Base-by-base conservation (phyloP, 2,329 filamentous ascomycete species). In the Phialophora chinensis region DNA sequence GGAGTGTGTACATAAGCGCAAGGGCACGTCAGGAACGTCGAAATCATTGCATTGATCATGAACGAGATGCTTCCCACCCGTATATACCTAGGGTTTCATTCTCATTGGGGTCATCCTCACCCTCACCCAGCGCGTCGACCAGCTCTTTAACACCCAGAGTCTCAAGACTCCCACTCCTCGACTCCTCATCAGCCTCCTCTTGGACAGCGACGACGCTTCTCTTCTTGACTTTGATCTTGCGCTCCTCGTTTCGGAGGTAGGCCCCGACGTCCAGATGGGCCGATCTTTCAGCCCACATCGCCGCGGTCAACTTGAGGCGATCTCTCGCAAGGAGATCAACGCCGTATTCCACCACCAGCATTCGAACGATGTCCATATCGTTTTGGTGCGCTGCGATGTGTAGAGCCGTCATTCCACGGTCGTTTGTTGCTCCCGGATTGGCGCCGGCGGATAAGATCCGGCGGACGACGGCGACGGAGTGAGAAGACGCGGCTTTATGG, bases 361-460 rank as follows among this genome's bases (percentile, higher is more conserved):
- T 52, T 11, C 74, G 73, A 1, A 79, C 69, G 3, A 79, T 72
- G 4, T 74, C 72, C 65, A 80, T 75, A 44, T 80, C 79, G 7
- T 78, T 78, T 12, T 76, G 62, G 2, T 73, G 74, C 3, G 78
- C 73, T 1, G 80, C 79, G 20, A 83, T 60, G 55, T 83, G 81
- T 3, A 84, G 73, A 4, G 77, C 71, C 3, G 75, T 81, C 53
- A 78, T 69, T 0, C 77, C 77, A 6, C 80, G 74, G 3, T 73
- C 12, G 0, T 79, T 80, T 0, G 57, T 27, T 1, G 71, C 66
- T 0, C 58, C 66, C 0, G 77, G 71, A 72, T 82, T 73, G 0
- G 79, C 79, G 3, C 81, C 79, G 3, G 74, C 74, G 3, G 74
- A 72, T 0, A 83, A 71, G 10, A 82, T 72, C 8, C 64, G 65